Conservation (phyloP, 2,329 filamentous ascomycete genomes). For the Pseudogymnoascus sp. region DNA sequence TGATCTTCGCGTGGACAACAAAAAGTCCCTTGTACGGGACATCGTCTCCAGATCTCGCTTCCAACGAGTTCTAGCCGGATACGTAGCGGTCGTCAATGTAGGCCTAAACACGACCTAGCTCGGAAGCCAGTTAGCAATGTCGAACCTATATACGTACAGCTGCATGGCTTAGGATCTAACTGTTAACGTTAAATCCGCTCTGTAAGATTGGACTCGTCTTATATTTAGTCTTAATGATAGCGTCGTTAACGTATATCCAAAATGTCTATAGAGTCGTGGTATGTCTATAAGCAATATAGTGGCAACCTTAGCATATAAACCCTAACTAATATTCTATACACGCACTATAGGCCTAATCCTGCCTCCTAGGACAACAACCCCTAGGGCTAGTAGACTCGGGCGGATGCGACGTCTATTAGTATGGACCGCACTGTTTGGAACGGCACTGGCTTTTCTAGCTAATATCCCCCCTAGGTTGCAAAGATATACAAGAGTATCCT, state of each 20-base stretch:
- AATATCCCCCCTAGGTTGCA: conserved; percentile 57
- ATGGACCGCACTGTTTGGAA: conserved; percentile 66
- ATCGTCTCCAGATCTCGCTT: conserved; percentile 57
- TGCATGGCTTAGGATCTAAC: conserved; percentile 58
- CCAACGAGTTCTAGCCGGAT: conserved; percentile 50
- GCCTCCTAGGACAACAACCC: conserved; percentile 58
- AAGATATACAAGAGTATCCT: conserved; percentile 50
- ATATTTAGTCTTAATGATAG: conserved; percentile 51
- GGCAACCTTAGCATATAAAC: conserved; percentile 66
- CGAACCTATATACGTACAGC: conserved; percentile 64
- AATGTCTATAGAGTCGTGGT: conserved; percentile 64
- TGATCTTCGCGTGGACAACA: conserved; percentile 53
- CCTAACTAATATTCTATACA: conserved; percentile 58
- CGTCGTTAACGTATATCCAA: conserved; percentile 52
- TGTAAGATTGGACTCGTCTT: conserved; percentile 60
- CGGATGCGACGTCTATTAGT: conserved; percentile 50
- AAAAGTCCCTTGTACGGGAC: conserved; percentile 49
- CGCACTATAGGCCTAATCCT: conserved; percentile 62
- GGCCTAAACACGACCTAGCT: conserved; percentile 61
- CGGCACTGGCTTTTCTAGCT: conserved; percentile 57
- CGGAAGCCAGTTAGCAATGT: conserved; percentile 62
- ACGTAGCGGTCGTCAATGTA: conserved; percentile 60
- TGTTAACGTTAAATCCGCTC: conserved; percentile 39
- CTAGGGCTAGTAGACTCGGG: conserved; percentile 68
- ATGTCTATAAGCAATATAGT: conserved; percentile 62